Base-by-base conservation (phyloP, 2,329 filamentous ascomycete species). In the Phialocephala subalpina region DNA sequence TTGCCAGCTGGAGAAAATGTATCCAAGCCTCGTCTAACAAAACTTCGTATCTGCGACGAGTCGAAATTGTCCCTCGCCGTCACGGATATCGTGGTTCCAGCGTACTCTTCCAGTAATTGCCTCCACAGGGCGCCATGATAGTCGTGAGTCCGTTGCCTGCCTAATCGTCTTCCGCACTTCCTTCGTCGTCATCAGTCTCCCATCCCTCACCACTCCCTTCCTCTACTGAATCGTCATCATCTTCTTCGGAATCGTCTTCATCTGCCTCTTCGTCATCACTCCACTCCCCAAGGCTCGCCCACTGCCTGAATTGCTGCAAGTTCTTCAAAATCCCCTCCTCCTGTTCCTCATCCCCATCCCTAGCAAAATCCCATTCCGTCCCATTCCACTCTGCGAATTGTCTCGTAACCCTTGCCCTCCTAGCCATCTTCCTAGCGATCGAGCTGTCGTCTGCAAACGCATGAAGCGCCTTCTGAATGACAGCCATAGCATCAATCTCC, bases 351-450 rank as follows among this genome's bases (percentile, higher is more conserved):
- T 67, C 61, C 20, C 60, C 58, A 40, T 67, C 67, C 20, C 58
- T 22, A 22, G 49, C 36, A n/a, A 61, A 65, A 52, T 62, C 64
- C 49, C 56, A 57, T 14, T 63, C 59, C 12, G 58, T 65, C 20
- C 62, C 67, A 22, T 61, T 45, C 18, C 35, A 56, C 16, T 59
- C 47, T 25, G 36, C 55, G 27, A 58, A 67, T 63, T 69, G 67
- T 33, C 49, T 57, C 35, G 55, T 45, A 9, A 69, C 67, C 5
- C 67, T 58, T 12, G 58, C 57, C 6, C 67, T 60, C 14, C 67
- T 59, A 14, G 67, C 64, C 29, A 59, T 52, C 29, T 58, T 62
- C 33, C 62, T 49, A 16, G 36, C 49, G 4, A 56, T 35, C 33
- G 62, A 27, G 6, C 36, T 52, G n/a, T 60, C 53, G 5, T 56